A percentile compares a stretch with the other conserved stretches of the same genome.
Conservation (phyloP, 306 rosid species). For the Prunus campanulata region DNA sequence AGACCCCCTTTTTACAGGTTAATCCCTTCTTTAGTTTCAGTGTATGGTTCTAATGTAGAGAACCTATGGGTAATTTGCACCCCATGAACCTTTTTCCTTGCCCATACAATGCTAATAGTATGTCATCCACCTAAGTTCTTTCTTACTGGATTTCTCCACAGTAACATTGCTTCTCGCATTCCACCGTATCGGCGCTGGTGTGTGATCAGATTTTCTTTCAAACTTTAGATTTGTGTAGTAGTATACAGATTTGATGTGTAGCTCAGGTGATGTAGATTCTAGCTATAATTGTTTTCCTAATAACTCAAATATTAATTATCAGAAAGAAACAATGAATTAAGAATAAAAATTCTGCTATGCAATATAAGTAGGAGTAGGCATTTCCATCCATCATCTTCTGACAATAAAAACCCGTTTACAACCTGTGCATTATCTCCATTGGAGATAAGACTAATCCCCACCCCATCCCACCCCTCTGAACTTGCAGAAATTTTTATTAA, state of each 20-base stretch:
- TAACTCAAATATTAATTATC: background rate
- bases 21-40: constrained; percentile 17
- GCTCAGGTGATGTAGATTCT: background rate
- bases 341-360: background rate
- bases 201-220: background rate
- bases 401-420: background rate
- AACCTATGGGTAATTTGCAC: constrained; percentile 33
- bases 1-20: constrained; percentile 27
- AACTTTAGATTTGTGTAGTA: background rate
- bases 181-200: background rate
- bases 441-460: background rate
- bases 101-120: constrained; percentile 1
- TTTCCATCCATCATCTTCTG: constrained; percentile 4
- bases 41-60: constrained; percentile 26
- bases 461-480: background rate
- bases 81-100: constrained; percentile 22
- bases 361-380: background rate
- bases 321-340: background rate
- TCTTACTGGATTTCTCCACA: background rate
- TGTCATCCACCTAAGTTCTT: background rate
- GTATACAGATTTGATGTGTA: too few relatives aligned
- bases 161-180: background rate
- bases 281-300: background rate
- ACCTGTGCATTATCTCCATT: background rate
- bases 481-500: background rate